A percentile compares a stretch with the other conserved stretches of the same genome.
Evolutionary conservation across 2,329 filamentous ascomycete species (phyloP).

Genomic region (Periconia sp.): DNA sequence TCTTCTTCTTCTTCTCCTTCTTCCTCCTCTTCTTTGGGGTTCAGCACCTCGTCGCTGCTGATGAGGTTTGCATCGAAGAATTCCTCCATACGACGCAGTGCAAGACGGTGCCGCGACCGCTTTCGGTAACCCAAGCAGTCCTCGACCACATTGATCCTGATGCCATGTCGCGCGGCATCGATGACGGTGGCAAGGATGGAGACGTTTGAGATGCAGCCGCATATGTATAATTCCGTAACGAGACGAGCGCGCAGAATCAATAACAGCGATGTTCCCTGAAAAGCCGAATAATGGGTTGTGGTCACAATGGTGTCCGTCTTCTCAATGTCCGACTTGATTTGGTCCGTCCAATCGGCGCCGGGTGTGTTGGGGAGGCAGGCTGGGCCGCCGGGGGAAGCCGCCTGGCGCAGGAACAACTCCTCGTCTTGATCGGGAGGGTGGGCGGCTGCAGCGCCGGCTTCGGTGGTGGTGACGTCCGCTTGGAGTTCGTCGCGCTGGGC

Average conservation of each 20-base stretch:
- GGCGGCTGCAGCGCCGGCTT: neutral
- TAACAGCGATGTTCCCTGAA: conserved; percentile 73
- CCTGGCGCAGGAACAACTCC: conserved; percentile 48
- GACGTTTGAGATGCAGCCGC: conserved; percentile 82
- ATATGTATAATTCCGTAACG: conserved; percentile 86
- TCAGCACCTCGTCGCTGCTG: conserved; percentile 61
- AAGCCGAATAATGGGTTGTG: conserved; percentile 88
- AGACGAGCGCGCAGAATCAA: conserved; percentile 79
- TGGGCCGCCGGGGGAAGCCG: conserved; percentile 40
- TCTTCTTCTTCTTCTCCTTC: conserved; percentile 10
- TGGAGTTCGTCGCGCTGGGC: conserved; percentile 29
- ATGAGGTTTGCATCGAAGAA: conserved; percentile 73
- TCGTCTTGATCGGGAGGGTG: conserved; percentile 42
- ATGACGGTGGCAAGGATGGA: conserved; percentile 89
- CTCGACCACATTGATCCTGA: conserved; percentile 81
- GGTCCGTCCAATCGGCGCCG: conserved; percentile 55
- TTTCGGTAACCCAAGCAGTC: conserved; percentile 85
- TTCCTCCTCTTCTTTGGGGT: conserved; percentile 22
- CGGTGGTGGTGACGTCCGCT: conserved; percentile 14
- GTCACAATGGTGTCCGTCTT: conserved; percentile 57
- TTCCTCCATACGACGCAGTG: conserved; percentile 70
- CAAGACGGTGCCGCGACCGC: conserved; percentile 67
- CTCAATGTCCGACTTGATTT: conserved; percentile 54
- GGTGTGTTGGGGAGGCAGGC: conserved; percentile 46
- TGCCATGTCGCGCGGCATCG: conserved; percentile 84